A percentile compares a stretch with the other conserved stretches of the same genome.
Evolutionary conservation across 441 rosid genomes (phyloP).

Genomic region (Euphorbia schlechtendalii): DNA sequence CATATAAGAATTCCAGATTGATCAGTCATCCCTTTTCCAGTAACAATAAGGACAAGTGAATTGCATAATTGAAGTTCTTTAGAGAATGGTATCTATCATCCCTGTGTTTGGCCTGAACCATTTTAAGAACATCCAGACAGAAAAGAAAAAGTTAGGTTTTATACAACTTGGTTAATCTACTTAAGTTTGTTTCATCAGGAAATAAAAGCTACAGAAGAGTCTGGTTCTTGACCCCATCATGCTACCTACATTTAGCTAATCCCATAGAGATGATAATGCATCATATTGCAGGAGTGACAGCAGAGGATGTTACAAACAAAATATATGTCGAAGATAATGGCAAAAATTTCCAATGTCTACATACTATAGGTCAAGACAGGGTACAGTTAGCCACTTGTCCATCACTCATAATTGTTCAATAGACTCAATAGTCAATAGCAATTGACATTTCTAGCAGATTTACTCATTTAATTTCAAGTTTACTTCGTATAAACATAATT

Average conservation of each 20-base stretch:
- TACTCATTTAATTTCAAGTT: neutral
- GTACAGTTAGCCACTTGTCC: neutral
- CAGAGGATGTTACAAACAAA: neutral
- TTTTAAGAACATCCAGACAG: neutral
- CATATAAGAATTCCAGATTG: neutral
- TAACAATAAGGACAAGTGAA: neutral
- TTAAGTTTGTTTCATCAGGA: neutral
- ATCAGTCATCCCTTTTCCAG: neutral
- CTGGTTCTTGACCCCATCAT: neutral
- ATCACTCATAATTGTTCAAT: neutral
- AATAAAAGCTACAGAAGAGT: neutral
- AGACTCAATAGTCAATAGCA: neutral
- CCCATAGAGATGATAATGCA: neutral
- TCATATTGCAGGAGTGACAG: neutral
- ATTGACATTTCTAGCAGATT: neutral
- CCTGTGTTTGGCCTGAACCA: neutral
- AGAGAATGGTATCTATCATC: neutral
- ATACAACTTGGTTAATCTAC: neutral
- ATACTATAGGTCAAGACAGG: neutral
- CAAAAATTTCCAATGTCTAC: neutral
- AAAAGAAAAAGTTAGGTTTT: neutral
- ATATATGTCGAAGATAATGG: neutral
- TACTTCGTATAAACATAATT: conserved; percentile 7
- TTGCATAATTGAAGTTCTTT: neutral
- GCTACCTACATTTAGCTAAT: neutral